Evolutionary conservation across 495 filamentous ascomycete species (phyloP), one percentile per base, ranked within the genome.

Genomic region (Lasiosphaeriaceae sp.): DNA sequence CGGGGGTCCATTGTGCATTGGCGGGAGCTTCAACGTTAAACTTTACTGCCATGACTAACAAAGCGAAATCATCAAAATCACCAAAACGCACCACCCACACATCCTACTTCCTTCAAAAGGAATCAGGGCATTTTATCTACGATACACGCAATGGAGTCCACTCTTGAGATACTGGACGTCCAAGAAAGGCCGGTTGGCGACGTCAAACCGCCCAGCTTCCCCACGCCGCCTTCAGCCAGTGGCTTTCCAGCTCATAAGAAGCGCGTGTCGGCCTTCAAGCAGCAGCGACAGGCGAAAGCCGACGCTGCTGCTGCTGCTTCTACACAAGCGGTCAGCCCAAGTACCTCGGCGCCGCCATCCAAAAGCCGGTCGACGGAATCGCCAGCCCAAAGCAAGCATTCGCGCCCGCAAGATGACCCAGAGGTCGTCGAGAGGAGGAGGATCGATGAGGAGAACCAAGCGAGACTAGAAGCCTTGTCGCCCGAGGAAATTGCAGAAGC

Each of bases 161-260:
- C 67, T 0, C 45, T 71, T 26, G 80, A 92, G 44, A 77, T 98
- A 45, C 76, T 79, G 22, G 92, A 97, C 58, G 86, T 98, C 71
- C 73, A 83, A 60, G 94, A 97, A 73, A 84, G 89, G 37, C 72
- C 85, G 12, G 67, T 79, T 26, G 64, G 74, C 22, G 71, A 77
- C 14, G 68, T 80, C 1, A 81, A 79, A 45, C 70, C 83, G n/a
- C 89, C 90, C 6, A 76, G 78, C 47, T 84, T 87, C 11, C 86
- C 87, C 4, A 81, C 76, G 51, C 70, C 81, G 17, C 67, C 45
- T 19, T 14, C 22, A 26, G 65, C 80, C 5, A 85, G 79, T n/a
- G 94, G 93, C 1, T 97, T 97, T 59, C 94, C 94, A 23, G 83
- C 82, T 44, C 92, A 89, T 73, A 92, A 88, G 65, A 92, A 87